A percentile compares a stretch with the other conserved stretches of the same genome.
Evolutionary conservation across 352 stramenopile species (phyloP).

Genomic region (Pythium sp.): DNA sequence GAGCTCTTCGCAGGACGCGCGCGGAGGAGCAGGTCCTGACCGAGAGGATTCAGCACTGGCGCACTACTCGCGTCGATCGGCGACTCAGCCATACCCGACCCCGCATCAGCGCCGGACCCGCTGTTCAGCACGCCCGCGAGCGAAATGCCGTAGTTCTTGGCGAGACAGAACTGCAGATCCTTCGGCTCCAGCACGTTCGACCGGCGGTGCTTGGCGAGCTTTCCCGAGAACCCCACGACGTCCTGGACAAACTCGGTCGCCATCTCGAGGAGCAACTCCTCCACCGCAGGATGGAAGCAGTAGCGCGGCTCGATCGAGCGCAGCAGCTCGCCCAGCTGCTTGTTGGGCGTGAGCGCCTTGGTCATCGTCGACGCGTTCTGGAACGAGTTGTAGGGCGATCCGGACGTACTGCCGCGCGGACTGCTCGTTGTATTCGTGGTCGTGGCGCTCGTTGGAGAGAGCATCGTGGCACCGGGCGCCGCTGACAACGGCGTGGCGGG

Average conservation of each 20-base stretch:
- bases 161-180: conserved; percentile 78
- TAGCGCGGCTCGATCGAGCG: conserved; percentile 68
- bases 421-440: conserved; percentile 22
- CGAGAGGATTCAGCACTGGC: conserved; percentile 43
- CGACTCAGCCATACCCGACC: neutral
- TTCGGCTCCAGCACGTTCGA: conserved; percentile 66
- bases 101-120: neutral
- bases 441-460: conserved; percentile 13
- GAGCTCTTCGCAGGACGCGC: conserved; percentile 68
- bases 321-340: conserved; percentile 63
- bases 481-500: conserved; percentile 8
- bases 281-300: conserved; percentile 73
- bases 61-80: neutral
- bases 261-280: conserved; percentile 83
- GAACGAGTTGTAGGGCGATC: conserved; percentile 38
- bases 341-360: conserved; percentile 65
- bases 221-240: conserved; percentile 63
- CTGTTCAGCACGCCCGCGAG: conserved; percentile 53
- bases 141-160: conserved; percentile 86
- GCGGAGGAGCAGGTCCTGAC: conserved; percentile 55
- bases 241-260: conserved; percentile 76
- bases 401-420: conserved; percentile 14
- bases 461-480: neutral
- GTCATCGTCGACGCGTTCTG: conserved; percentile 36
- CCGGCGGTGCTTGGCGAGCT: conserved; percentile 74